phyloP scores from a whole-genome alignment of 805 yeast genomes.

The Starmerella scarabaei region DNA sequence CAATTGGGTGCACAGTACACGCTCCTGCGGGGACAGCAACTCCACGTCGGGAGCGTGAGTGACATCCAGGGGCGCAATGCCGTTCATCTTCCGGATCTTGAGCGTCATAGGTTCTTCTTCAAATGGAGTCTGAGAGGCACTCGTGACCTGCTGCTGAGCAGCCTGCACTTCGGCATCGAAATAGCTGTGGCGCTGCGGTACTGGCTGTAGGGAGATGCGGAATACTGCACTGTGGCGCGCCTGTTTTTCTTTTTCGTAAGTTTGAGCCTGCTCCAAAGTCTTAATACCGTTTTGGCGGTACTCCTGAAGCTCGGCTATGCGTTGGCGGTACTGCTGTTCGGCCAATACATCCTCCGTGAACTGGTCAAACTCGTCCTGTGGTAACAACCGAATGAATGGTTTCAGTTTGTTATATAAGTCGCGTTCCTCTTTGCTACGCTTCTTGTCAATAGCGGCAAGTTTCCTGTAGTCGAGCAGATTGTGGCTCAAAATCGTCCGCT shows the following conservation, averaged over 20 bases:
- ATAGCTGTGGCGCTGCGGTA: constrained; percentile 15
- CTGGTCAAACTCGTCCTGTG: constrained; percentile 64
- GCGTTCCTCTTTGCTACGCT: constrained; percentile 76
- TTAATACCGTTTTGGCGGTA: constrained; percentile 88
- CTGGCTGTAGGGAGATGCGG: constrained; percentile 17
- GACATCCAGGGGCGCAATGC: constrained; percentile 29
- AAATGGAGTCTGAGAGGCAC: constrained; percentile 6
- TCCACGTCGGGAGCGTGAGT: constrained; percentile 68
- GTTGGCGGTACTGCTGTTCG: constrained; percentile 64
- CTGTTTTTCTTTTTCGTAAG: constrained; percentile 78
- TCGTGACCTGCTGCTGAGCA: constrained; percentile 1
- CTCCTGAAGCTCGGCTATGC: constrained; percentile 82
- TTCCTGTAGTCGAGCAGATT: constrained; percentile 72
- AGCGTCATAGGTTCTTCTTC: constrained; percentile 19
- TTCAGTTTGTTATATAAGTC: constrained; percentile 64
- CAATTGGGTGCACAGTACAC: constrained; percentile 65
- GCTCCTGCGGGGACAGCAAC: constrained; percentile 76
- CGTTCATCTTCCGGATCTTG: constrained; percentile 23
- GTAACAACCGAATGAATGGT: constrained; percentile 69
- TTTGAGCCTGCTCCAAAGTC: constrained; percentile 65
- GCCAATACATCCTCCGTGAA: constrained; percentile 61
- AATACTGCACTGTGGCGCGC: constrained; percentile 42
- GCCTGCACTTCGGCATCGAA: constrained; percentile 14
- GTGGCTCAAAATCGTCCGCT: constrained; percentile 66
- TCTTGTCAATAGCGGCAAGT: constrained; percentile 70